Evolutionary conservation across 352 stramenopile species (phyloP), one percentile per base, ranked within the genome.

Genomic region (Globisporangium nunn): DNA sequence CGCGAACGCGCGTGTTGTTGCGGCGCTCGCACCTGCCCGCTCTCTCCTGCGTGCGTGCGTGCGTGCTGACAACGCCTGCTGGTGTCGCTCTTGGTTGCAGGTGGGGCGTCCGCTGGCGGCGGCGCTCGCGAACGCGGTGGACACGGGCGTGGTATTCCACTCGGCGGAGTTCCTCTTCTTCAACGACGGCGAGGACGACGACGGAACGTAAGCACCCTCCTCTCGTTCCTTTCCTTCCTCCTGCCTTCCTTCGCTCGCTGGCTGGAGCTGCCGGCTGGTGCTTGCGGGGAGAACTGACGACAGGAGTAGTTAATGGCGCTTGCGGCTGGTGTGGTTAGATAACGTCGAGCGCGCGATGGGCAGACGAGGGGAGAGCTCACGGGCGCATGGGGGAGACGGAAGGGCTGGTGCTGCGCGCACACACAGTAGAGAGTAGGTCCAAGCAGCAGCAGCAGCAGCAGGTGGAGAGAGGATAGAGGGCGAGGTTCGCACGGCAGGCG

Each of bases 291-390:
- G 35, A 66, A 64, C 79, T 89, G 79, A 89, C 79, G 63, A 86
- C 79, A 23, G 79, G 76, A 89, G 71, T 69, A 89, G 79, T 83
- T 89, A 89, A 89, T 86, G 71, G 78, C 48, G 56, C 52, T 61
- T 81, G 67, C 61, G 30, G 40, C 30, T 52, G 28, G 37, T 30
- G 59, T 65, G 63, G 71, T 64, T 76, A 89, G 76, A 89, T 87
- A 87, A 87, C 66, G 63, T 29, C 39, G 29, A 37, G 28, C 29
- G 23, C 23, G 23, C 23, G 23, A 23, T 23, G 23, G 23, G 23
- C 23, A 23, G 23, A 31, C 15, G 50, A 33, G 44, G 23, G 35
- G 43, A 37, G 7, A 50, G 46, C 43, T 45, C 39, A 39, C 17
- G 43, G 12, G 15, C 15, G 10, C 15, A 47, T 14, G 12, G 37